Conservation (phyloP, 176 grass and related monocot genomes). For the Dactylis glomerata region DNA sequence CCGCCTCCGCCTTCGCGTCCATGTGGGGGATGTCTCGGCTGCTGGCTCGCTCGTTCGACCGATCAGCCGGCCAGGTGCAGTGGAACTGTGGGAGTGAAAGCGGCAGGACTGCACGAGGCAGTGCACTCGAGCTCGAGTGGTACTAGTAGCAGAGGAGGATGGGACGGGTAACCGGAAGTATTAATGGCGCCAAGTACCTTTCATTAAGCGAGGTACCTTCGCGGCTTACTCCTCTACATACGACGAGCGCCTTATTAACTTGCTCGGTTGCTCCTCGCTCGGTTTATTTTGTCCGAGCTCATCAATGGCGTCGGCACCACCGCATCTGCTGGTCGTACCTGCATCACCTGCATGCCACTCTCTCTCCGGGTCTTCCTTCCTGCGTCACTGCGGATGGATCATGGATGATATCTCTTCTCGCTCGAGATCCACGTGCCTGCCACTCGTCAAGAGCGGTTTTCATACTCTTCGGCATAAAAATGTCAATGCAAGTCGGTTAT, state of each 20-base stretch:
- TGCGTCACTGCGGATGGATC: not conserved
- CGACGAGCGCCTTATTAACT: not conserved
- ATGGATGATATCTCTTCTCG: not conserved
- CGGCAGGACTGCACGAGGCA: not conserved
- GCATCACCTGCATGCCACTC: not conserved
- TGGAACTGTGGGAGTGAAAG: not conserved
- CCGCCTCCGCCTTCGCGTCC: not conserved
- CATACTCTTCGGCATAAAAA: not conserved
- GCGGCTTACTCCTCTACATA: not conserved
- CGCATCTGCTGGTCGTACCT: not conserved
- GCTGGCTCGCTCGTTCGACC: not conserved
- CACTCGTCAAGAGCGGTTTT: not conserved
- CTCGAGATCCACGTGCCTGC: not conserved
- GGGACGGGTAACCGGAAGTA: not conserved
- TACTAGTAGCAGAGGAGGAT: not conserved
- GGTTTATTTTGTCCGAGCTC: not conserved
- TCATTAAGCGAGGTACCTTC: not conserved
- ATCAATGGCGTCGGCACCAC: slow-evolving; percentile 15
- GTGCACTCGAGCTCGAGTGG: not conserved
- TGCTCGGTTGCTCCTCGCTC: not conserved
- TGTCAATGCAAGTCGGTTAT: too few relatives aligned
- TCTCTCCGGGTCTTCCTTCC: not conserved
- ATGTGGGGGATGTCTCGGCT: not conserved
- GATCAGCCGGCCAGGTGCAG: not conserved
- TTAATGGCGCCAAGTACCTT: not conserved